Evolutionary conservation across 805 yeast species (phyloP), one percentile per base, ranked within the genome.

Genomic region (Candida maris): DNA sequence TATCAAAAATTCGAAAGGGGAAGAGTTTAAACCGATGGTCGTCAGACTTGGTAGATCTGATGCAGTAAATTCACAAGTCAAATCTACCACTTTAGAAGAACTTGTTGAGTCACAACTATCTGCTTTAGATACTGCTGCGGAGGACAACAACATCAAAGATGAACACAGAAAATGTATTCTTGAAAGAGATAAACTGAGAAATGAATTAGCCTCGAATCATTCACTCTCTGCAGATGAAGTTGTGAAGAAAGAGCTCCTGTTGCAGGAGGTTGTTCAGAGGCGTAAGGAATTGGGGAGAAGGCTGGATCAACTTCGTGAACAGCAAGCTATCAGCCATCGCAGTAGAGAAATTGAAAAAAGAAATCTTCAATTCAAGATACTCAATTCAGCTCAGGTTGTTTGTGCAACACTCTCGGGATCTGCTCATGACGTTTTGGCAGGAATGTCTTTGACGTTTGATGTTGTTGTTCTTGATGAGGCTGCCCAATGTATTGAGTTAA

Each of bases 401-500:
- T 93, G 97, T 54, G 73, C 97, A 0, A 91, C 98, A 0, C 66
- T 91, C 22, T 89, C 97, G 0, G 97, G 97, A 19, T 78, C 96
- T 4, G 96, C 97, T 0, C 96, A 88, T 64, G 93, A 85, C 44
- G 77, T 87, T 41, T 69, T 91, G 27, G 79, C 87, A 0, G 71
- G 79, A 28, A 64, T 91, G 54, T 79, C 87, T 7, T 72, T 87
- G 52, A 74, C 75, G 28, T 91, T 93, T 56, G 95, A 85, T 32
- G 86, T 95, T 4, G 97, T 93, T 2, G 81, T 91, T 34, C 81
- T 91, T 42, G 98, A 91, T 65, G 98, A 91, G 60, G 98, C 98
- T 2, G 94, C 97, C 48, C 98, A 91, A 61, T 84, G 95, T 76
- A 89, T 93, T 26, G 98, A 91, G 56, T 57, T 91, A 23, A 86